These are phyloP conservation scores for Leccinellum albellum DNA, from an alignment of 768 basidiomycete species.

Conservation along the genomic window DNA sequence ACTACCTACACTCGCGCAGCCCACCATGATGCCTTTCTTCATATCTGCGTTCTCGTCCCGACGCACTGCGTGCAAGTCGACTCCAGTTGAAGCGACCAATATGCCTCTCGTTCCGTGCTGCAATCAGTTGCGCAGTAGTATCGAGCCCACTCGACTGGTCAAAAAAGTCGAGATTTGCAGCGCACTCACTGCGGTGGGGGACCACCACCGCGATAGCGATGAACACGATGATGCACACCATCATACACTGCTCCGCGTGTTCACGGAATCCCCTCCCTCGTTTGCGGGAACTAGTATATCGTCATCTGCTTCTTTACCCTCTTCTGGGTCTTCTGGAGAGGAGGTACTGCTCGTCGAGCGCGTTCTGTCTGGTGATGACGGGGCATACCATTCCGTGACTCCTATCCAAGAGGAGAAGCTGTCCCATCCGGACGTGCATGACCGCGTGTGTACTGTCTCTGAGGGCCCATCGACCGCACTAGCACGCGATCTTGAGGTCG, in stretches of 20 bases:
- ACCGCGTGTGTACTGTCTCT: background rate
- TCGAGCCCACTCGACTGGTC: conserved; percentile 2
- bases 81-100: conserved; percentile 2
- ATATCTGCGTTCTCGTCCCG: background rate
- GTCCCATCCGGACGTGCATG: background rate
- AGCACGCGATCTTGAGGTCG: no score
- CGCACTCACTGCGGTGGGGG: background rate
- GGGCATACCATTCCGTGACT: no score
- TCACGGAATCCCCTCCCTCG: background rate
- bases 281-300: background rate
- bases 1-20: no score
- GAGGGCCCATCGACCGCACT: no score
- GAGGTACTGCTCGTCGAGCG: background rate
- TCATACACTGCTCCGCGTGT: conserved; percentile 11
- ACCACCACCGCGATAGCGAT: background rate
- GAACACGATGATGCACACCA: background rate
- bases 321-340: background rate
- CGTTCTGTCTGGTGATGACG: background rate
- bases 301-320: background rate
- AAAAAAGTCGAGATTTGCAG: conserved; percentile 17
- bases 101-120: conserved; percentile 4
- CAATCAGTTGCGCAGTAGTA: background rate
- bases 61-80: background rate
- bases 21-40: no score
- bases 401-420: background rate